Percentiles rank a stretch among this genome's conserved stretches.
Evolutionary conservation across 1,139 yeast genomes (phyloP).

Genomic region (Hemisphaericaspora lyxosophila): DNA sequence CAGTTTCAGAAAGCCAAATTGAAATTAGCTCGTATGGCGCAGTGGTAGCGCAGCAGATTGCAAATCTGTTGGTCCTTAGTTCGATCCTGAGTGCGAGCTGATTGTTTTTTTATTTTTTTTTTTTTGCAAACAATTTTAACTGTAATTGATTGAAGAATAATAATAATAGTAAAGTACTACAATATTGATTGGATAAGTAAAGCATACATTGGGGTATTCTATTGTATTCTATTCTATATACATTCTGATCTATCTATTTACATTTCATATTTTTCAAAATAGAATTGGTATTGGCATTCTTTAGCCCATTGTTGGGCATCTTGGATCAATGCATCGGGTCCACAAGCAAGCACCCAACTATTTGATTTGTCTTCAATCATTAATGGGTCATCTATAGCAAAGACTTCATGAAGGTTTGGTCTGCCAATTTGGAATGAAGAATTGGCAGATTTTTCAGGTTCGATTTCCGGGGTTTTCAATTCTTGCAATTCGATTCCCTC

Average conservation of each 20-base stretch:
- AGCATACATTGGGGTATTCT: too few species aligned
- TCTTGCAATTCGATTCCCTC: slow-evolving; percentile 21
- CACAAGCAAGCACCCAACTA: slow-evolving; percentile 69
- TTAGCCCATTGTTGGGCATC: slow-evolving; percentile 50
- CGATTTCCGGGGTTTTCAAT: slow-evolving; percentile 6
- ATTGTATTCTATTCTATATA: neutral
- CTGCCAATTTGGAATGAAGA: slow-evolving; percentile 37
- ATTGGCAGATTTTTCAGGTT: slow-evolving; percentile 24
- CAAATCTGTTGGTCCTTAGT: slow-evolving; percentile 57
- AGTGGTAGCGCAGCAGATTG: slow-evolving; percentile 59
- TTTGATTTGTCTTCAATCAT: slow-evolving; percentile 28
- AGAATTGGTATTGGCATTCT: slow-evolving; percentile 33
- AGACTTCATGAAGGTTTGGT: slow-evolving; percentile 38
- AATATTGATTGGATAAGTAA: too few species aligned
- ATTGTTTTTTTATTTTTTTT: slow-evolving; percentile 15
- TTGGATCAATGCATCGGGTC: slow-evolving; percentile 54
- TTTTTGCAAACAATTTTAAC: too few species aligned
- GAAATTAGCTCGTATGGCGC: slow-evolving; percentile 46
- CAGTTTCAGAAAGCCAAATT: neutral
- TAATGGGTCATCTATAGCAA: slow-evolving; percentile 23
- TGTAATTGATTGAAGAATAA: too few species aligned
- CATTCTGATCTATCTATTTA: slow-evolving; percentile 10
- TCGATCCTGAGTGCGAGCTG: slow-evolving; percentile 51
- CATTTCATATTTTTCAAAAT: slow-evolving; percentile 45
- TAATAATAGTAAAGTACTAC: too few species aligned